These are phyloP conservation scores for Syzygium aromaticum DNA, from an alignment of 345 rosid genomes.

Conservation along the genomic window DNA sequence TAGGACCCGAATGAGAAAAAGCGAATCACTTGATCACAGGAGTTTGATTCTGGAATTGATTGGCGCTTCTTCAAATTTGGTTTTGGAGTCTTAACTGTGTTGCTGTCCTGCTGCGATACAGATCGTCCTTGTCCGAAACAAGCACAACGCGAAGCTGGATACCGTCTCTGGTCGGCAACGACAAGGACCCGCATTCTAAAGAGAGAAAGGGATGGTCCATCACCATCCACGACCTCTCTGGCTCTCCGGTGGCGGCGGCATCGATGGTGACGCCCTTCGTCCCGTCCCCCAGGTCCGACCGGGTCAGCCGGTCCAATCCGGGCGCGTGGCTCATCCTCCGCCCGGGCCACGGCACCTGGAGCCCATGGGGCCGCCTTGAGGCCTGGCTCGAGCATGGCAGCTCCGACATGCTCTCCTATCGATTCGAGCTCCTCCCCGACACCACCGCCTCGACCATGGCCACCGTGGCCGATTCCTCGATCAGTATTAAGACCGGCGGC, in stretches of 20 bases:
- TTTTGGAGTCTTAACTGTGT: not conserved
- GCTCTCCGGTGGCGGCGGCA: conserved; percentile 95
- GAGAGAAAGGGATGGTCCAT: conserved; percentile 96
- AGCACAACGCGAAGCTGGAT: conserved; percentile 39
- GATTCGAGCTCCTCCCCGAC: conserved; percentile 74
- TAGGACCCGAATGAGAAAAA: not conserved
- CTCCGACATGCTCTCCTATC: conserved; percentile 60
- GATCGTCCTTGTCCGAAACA: conserved; percentile 42
- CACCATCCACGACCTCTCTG: conserved; percentile 89
- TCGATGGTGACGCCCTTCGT: conserved; percentile 98
- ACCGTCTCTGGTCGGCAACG: conserved; percentile 28
- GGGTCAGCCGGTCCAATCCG: conserved; percentile 74
- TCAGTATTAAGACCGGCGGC: conserved; percentile 68
- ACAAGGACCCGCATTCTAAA: conserved; percentile 42
- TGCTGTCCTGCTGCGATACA: conserved; percentile 11
- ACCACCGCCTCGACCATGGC: conserved; percentile 21
- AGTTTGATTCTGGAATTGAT: not conserved
- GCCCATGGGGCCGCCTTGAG: conserved; percentile 91
- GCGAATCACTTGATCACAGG: not conserved
- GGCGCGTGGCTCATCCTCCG: conserved; percentile 94
- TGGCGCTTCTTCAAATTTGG: not conserved
- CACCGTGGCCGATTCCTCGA: conserved; percentile 27
- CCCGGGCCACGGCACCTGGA: conserved; percentile 82
- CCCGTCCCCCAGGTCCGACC: conserved; percentile 79
- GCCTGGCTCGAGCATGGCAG: conserved; percentile 70